These are phyloP conservation scores for Fusarium temperatum DNA, from an alignment of 2,329 filamentous ascomycete species.

Conservation along the genomic window DNA sequence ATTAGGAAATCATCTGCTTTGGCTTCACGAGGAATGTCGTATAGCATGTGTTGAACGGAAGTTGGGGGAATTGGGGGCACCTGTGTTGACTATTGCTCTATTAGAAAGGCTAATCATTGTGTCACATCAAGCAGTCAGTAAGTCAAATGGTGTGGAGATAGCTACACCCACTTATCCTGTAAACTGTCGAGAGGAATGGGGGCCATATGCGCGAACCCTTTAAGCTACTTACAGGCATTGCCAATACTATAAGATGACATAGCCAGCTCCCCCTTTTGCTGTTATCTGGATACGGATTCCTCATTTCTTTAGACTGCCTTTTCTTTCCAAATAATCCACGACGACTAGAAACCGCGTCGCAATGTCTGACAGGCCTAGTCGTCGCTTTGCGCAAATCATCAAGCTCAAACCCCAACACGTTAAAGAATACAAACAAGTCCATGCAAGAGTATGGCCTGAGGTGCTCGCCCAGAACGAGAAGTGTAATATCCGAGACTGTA, in stretches of 20 bases:
- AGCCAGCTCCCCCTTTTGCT: fast-evolving
- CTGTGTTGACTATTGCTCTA: fast-evolving
- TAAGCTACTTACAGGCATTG: fast-evolving
- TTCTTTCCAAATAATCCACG: neutral
- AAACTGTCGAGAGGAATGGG: neutral
- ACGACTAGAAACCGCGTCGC: fast-evolving
- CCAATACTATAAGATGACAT: neutral
- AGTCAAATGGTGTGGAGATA: no score
- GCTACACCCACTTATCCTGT: neutral
- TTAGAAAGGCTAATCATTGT: neutral
- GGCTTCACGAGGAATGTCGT: fast-evolving
- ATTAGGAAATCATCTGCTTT: neutral
- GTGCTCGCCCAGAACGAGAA: neutral
- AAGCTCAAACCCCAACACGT: neutral
- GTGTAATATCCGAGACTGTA: neutral
- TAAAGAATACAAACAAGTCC: neutral
- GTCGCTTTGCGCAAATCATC: neutral
- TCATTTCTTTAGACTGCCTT: neutral
- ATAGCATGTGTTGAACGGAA: neutral
- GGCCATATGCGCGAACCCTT: neutral
- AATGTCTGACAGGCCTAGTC: neutral
- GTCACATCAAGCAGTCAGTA: no score
- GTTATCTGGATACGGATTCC: fast-evolving
- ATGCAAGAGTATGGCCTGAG: neutral
- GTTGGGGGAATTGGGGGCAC: neutral